Percentiles rank a stretch among this genome's conserved stretches.
Evolutionary conservation across 208 protist genomes (phyloP).

Genomic region (Wallacemonas sp.): DNA sequence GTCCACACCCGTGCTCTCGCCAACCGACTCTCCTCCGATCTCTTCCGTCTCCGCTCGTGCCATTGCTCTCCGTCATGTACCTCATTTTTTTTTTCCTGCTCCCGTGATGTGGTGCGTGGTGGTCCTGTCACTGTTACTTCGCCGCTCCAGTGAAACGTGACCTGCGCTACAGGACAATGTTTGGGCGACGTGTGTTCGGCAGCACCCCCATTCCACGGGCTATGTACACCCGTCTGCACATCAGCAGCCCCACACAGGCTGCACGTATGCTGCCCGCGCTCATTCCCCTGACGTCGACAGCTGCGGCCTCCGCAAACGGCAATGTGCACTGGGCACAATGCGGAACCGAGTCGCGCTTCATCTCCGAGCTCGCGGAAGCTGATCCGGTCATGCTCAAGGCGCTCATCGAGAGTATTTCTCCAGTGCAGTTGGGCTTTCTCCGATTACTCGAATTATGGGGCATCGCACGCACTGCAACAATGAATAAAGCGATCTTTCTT

Average conservation of each 20-base stretch:
- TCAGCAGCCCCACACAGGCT: conserved; percentile 61
- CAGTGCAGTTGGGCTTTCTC: conserved; percentile 51
- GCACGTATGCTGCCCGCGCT: conserved; percentile 59
- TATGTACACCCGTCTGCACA: conserved; percentile 76
- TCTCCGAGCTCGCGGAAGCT: conserved; percentile 24
- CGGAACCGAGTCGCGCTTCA: conserved; percentile 5
- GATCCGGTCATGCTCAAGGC: conserved; percentile 40
- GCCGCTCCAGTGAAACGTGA: too few relatives aligned
- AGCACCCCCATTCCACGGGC: conserved; percentile 61
- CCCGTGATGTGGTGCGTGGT: conserved; percentile 1
- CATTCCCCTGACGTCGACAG: conserved; percentile 26
- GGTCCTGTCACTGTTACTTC: too few relatives aligned
- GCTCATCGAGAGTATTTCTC: conserved; percentile 50
- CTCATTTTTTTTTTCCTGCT: conserved; percentile 12
- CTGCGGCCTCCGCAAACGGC: neutral
- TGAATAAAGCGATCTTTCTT: conserved; percentile 11
- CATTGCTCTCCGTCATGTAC: too few relatives aligned
- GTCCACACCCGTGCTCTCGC: too few relatives aligned
- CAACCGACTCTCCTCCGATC: too few relatives aligned
- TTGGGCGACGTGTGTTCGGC: conserved; percentile 70
- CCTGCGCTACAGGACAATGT: conserved; percentile 31
- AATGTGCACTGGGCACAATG: conserved; percentile 1
- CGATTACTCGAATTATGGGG: conserved; percentile 87
- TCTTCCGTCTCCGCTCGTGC: too few relatives aligned
- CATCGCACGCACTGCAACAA: conserved; percentile 42